Evolutionary conservation across 371 early-diverging fungal species (phyloP).

Genomic region (Ordospora pajunii): DNA sequence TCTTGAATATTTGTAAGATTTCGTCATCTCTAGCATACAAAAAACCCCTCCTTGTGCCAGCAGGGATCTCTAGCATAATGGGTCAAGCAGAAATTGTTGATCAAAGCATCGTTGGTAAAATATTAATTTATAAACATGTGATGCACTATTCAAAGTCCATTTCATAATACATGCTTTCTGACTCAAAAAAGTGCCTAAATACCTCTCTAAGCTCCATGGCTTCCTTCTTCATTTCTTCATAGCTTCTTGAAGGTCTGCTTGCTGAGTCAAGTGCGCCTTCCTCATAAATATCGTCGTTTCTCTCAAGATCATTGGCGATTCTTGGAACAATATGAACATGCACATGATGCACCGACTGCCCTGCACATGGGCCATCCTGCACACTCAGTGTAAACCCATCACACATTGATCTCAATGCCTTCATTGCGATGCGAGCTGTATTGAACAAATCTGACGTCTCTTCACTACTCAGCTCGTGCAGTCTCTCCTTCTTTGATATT

Average conservation of each 20-base stretch:
- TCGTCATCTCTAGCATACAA: neutral
- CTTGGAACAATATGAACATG: conserved; percentile 86
- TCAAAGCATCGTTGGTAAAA: neutral
- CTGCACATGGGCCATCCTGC: conserved; percentile 71
- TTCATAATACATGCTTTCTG: neutral
- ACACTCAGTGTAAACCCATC: conserved; percentile 28
- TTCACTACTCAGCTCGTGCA: conserved; percentile 35
- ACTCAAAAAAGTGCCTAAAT: neutral
- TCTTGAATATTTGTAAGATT: neutral
- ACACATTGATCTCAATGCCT: neutral
- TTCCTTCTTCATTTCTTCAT: conserved; percentile 42
- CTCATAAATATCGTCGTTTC: conserved; percentile 33
- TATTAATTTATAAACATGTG: neutral
- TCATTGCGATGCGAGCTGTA: conserved; percentile 8
- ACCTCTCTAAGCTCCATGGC: conserved; percentile 13
- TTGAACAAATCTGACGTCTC: conserved; percentile 43
- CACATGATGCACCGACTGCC: conserved; percentile 80
- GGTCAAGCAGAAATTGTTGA: neutral
- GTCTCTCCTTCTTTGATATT: neutral
- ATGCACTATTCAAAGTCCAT: neutral
- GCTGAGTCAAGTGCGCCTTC: conserved; percentile 28
- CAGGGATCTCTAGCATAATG: neutral
- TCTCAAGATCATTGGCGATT: conserved; percentile 64
- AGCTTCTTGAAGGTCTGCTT: conserved; percentile 17
- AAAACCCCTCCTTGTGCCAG: neutral